Percentiles rank a stretch among this genome's conserved stretches.
Evolutionary conservation across 1,284 basidiomycete species (phyloP).

Genomic region (Crucibulum parvulum): DNA sequence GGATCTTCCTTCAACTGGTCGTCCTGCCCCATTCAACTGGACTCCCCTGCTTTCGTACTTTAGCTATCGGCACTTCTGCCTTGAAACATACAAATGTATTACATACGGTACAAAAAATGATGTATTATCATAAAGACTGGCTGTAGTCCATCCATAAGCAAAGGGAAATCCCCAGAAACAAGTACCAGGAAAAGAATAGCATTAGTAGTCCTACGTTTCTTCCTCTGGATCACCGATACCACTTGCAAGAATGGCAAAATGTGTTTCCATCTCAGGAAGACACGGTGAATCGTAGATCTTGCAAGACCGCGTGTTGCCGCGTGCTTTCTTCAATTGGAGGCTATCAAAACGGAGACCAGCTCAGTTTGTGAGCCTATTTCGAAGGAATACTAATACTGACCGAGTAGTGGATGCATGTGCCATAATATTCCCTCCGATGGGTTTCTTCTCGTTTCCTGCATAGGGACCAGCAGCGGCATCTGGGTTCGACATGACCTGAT

Average conservation of each 20-base stretch:
- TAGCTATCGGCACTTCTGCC: no score
- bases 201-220: slow-evolving; percentile 56
- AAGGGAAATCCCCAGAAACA: neutral
- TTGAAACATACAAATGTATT: neutral
- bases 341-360: slow-evolving; percentile 42
- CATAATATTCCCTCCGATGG: slow-evolving; percentile 97
- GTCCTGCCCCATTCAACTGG: slow-evolving; percentile 35
- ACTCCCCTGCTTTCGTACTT: slow-evolving; percentile 18
- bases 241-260: slow-evolving; percentile 90
- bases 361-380: slow-evolving; percentile 2
- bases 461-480: slow-evolving; percentile 93
- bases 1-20: slow-evolving; percentile 32
- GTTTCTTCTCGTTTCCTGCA: slow-evolving; percentile 93
- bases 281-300: slow-evolving; percentile 99
- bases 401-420: slow-evolving; percentile 96
- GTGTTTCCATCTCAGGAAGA: slow-evolving; percentile 95
- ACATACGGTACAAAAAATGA: neutral
- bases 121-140: no score
- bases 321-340: slow-evolving; percentile 91
- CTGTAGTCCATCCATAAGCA: no score
- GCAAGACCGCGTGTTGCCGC: slow-evolving; percentile 93
- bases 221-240: slow-evolving; percentile 95
- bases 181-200: neutral
- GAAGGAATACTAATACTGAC: slow-evolving; percentile 41
- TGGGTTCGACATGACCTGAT: slow-evolving; percentile 99